A percentile compares a stretch with the other conserved stretches of the same genome.
Conservation (phyloP, 768 basidiomycete species). For the Coprinopsis marcescibilis region DNA sequence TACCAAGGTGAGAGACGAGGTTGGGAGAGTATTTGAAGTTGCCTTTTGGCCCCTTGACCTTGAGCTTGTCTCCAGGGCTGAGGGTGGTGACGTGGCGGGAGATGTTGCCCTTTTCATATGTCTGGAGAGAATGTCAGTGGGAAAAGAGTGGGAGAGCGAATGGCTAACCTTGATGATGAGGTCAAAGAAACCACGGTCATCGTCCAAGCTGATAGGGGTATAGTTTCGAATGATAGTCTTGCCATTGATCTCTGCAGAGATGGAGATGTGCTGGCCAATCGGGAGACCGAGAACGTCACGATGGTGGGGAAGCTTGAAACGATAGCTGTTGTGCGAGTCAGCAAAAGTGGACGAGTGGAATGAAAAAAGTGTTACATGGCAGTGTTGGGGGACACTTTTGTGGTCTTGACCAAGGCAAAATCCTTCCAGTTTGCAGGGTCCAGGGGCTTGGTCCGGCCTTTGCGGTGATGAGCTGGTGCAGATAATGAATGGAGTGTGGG, state of each 20-base stretch:
- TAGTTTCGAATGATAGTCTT: conserved; percentile 90
- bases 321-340: conserved; percentile 56
- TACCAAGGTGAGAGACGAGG: conserved; percentile 75
- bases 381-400: conserved; percentile 88
- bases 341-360: background rate
- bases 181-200: conserved; percentile 91
- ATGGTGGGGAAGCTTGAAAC: conserved; percentile 73
- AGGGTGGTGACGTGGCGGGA: conserved; percentile 79
- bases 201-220: conserved; percentile 92
- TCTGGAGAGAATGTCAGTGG: conserved; percentile 37
- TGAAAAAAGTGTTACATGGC: conserved; percentile 60
- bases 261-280: conserved; percentile 92
- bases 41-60: conserved; percentile 95
- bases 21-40: conserved; percentile 79
- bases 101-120: conserved; percentile 97
- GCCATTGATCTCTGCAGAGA: conserved; percentile 86
- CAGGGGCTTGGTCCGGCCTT: conserved; percentile 62
- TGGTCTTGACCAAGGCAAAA: conserved; percentile 79
- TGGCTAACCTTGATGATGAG: conserved; percentile 85
- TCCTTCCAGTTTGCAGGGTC: conserved; percentile 74
- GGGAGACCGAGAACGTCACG: conserved; percentile 87
- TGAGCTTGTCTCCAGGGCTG: conserved; percentile 82
- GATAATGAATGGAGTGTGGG: background rate
- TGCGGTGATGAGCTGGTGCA: background rate
- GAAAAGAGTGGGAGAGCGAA: conserved; percentile 6